A percentile compares a stretch with the other conserved stretches of the same genome.
These are phyloP conservation scores for Cladosporium sp. DNA, from an alignment of 2,329 filamentous ascomycete species.

Conservation along the genomic window DNA sequence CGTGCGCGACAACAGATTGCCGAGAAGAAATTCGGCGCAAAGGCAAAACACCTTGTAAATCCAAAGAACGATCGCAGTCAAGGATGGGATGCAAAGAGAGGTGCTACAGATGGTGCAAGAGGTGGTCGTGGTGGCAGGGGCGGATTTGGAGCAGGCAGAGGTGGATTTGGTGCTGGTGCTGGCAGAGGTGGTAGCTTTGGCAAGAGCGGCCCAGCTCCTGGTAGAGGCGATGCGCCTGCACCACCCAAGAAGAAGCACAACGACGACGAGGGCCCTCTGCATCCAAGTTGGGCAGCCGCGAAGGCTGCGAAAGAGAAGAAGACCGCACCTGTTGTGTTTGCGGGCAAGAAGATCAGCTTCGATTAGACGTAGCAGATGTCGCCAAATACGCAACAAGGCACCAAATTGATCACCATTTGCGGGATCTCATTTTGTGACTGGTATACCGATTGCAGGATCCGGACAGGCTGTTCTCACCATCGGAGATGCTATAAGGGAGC, in stretches of 20 bases:
- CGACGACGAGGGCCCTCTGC: constrained; percentile 52
- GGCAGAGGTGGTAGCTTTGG: constrained; percentile 4
- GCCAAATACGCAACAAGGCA: no score
- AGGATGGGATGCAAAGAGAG: constrained; percentile 57
- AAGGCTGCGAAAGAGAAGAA: constrained; percentile 55
- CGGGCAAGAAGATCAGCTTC: constrained; percentile 61
- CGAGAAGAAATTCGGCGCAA: constrained; percentile 73
- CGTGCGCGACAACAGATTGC: constrained; percentile 72
- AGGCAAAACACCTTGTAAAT: constrained; percentile 63
- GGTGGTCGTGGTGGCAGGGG: constrained; percentile 8
- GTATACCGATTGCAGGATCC: no score
- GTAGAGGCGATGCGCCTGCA: constrained; percentile 5
- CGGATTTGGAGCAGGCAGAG: constrained; percentile 9
- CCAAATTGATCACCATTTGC: no score
- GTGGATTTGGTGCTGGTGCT: neutral
- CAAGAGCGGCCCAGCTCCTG: neutral
- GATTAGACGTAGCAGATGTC: constrained; percentile 37
- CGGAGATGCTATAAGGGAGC: no score
- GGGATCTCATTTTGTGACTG: no score
- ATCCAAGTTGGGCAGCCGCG: constrained; percentile 63
- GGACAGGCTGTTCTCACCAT: no score
- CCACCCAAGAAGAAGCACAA: constrained; percentile 28
- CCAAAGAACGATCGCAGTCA: constrained; percentile 40
- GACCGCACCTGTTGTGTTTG: constrained; percentile 42
- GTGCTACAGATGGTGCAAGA: constrained; percentile 39